Evolutionary conservation across 192 early-diverging fungal species (phyloP).

Genomic region (Backusella morwellensis): DNA sequence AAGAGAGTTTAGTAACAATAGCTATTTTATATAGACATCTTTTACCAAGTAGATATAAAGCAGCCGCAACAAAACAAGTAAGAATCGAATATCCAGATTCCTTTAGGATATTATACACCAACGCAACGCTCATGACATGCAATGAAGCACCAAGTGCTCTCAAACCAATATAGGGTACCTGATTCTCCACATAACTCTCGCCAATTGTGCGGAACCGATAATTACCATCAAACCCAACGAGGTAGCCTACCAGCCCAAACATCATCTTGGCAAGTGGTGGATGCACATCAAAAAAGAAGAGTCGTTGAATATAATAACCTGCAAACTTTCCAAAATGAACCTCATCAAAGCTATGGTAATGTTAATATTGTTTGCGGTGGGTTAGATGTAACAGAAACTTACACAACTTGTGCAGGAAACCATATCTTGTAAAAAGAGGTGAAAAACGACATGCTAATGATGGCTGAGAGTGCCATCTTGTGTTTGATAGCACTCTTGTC

Average conservation of each 20-base stretch:
- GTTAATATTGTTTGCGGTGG: background rate
- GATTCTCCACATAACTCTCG: constrained; percentile 82
- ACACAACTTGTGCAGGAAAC: constrained; percentile 75
- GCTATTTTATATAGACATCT: background rate
- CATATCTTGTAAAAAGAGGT: constrained; percentile 70
- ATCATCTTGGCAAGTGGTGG: constrained; percentile 94
- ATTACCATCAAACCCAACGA: constrained; percentile 93
- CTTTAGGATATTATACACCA: constrained; percentile 83
- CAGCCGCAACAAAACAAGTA: constrained; percentile 70
- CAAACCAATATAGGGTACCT: constrained; percentile 87
- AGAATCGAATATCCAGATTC: constrained; percentile 81
- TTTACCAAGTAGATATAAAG: constrained; percentile 82
- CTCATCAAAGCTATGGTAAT: constrained; percentile 84
- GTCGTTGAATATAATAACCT: constrained; percentile 81
- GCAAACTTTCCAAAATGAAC: constrained; percentile 99
- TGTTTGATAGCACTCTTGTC: background rate
- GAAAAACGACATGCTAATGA: constrained; percentile 49
- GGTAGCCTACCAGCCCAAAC: constrained; percentile 76
- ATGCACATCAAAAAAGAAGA: constrained; percentile 97
- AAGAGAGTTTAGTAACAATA: background rate
- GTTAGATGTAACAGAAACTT: constrained; percentile 17
- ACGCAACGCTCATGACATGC: constrained; percentile 71
- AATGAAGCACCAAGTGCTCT: constrained; percentile 77
- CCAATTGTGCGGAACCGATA: constrained; percentile 96
- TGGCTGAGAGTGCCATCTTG: constrained; percentile 17